A percentile compares a stretch with the other conserved stretches of the same genome.
phyloP scores from a whole-genome alignment of 345 rosid genomes.

The Brassica cretica region DNA sequence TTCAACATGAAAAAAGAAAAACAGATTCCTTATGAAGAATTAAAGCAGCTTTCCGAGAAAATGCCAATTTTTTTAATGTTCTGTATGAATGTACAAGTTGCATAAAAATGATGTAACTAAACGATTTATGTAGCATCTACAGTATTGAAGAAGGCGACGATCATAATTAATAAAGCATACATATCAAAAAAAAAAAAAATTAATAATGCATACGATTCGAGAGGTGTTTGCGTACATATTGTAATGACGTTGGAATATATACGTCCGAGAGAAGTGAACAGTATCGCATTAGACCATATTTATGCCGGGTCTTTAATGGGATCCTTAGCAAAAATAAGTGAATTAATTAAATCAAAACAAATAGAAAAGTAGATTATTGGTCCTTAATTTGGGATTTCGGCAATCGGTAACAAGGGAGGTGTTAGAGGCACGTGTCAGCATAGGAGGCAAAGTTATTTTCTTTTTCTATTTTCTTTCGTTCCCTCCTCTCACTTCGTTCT shows the following conservation, averaged over 20 bases:
- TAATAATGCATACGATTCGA: constrained; percentile 35
- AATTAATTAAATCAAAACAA: too few relatives aligned
- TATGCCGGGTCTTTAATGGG: too few relatives aligned
- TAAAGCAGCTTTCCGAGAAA: constrained; percentile 32
- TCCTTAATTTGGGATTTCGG: too few relatives aligned
- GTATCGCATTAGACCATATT: neutral
- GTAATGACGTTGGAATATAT: constrained; percentile 30
- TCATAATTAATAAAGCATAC: constrained; percentile 7
- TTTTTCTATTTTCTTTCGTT: too few relatives aligned
- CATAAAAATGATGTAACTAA: neutral
- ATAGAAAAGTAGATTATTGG: too few relatives aligned
- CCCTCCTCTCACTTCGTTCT: too few relatives aligned
- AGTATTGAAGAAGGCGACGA: constrained; percentile 1
- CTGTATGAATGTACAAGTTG: constrained; percentile 33
- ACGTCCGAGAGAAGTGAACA: constrained; percentile 18
- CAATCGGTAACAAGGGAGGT: too few relatives aligned
- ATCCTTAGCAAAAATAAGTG: too few relatives aligned
- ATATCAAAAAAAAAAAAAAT: neutral
- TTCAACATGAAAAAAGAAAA: neutral
- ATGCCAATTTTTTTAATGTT: constrained; percentile 14
- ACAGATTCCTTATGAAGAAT: constrained; percentile 22
- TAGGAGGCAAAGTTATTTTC: too few relatives aligned
- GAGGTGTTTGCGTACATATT: constrained; percentile 13
- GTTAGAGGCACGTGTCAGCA: too few relatives aligned
- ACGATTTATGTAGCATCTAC: constrained; percentile 1